Evolutionary conservation across 768 basidiomycete genomes (phyloP), one percentile per base, ranked within the genome.

Genomic region (Pulveroboletus sp.): DNA sequence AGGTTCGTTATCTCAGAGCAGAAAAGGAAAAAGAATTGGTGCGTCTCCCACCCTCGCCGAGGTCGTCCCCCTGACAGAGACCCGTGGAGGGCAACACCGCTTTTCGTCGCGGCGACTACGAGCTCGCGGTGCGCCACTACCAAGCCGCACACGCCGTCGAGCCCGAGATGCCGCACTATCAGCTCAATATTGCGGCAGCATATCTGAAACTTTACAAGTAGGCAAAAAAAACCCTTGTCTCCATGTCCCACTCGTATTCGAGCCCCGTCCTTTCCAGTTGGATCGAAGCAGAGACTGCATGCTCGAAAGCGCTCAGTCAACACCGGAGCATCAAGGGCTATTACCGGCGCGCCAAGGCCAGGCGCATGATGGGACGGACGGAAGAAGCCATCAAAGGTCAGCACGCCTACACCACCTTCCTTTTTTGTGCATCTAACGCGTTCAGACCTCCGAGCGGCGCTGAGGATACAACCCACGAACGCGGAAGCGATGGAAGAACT

Each of bases 121-220:
- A 71, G 14, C 56, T 58, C 5, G 86, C 86, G 0, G 76, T 85
- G 45, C 60, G 71, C 45, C 73, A 76, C 47, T 89, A 89, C 63
- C 73, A 79, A 59, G 64, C 68, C 5, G 86, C 86, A 1, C 73
- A 81, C 60, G 58, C 71, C 6, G 82, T 84, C 36, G 86, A 88
- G 58, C 78, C 85, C 3, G 86, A 88, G 62, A 64, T 88, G 53
- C 84, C 86, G 1, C 80, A 85, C 58, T 89, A 89, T 57, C 82
- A 86, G 59, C 76, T 88, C 30, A 89, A 89, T 58, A 74, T 88
- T 22, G 86, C 86, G 4, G 85, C 85, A 2, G 86, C 86, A 0
- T 75, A 87, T 62, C 64, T 89, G 30, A 89, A 89, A 60, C 66
- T 88, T 40, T 71, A 73, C 66, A 79, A 83, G 86, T 89, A 64